phyloP scores from a whole-genome alignment of 192 early-diverging fungal species.

The Chytriomyces sp. region DNA sequence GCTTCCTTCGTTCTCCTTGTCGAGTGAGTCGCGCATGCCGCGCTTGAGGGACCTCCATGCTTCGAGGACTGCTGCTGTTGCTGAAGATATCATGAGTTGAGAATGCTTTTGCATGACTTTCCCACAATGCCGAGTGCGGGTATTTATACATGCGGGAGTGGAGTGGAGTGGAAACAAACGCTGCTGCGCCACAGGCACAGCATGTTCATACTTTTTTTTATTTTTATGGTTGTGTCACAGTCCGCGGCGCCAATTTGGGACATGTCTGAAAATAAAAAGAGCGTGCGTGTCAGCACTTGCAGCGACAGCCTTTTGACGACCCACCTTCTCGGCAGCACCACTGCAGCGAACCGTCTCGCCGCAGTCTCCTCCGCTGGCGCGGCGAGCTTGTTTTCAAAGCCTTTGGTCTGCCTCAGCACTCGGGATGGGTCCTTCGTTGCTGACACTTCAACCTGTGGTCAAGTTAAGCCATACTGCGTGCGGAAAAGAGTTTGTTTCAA shows the following conservation, averaged over 20 bases:
- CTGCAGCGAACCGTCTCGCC: neutral
- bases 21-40: slow-evolving; percentile 22
- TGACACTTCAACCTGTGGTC: slow-evolving; percentile 10
- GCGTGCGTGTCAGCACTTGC: neutral
- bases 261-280: neutral
- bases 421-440: slow-evolving; percentile 12
- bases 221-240: neutral
- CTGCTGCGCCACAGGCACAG: no score
- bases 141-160: no score
- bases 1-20: slow-evolving; percentile 4
- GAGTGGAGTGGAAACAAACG: no score
- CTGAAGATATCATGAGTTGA: no score
- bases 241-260: neutral
- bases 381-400: slow-evolving; percentile 12
- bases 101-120: no score
- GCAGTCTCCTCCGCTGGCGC: neutral
- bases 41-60: slow-evolving; percentile 6
- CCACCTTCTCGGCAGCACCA: neutral
- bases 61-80: neutral
- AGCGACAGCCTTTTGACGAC: neutral
- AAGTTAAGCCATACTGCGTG: neutral
- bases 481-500: neutral
- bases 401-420: slow-evolving; percentile 25
- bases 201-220: neutral
- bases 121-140: no score